These are phyloP conservation scores for Saccharum spontaneum DNA, from an alignment of 176 grass and related monocot genomes.

Conservation along the genomic window DNA sequence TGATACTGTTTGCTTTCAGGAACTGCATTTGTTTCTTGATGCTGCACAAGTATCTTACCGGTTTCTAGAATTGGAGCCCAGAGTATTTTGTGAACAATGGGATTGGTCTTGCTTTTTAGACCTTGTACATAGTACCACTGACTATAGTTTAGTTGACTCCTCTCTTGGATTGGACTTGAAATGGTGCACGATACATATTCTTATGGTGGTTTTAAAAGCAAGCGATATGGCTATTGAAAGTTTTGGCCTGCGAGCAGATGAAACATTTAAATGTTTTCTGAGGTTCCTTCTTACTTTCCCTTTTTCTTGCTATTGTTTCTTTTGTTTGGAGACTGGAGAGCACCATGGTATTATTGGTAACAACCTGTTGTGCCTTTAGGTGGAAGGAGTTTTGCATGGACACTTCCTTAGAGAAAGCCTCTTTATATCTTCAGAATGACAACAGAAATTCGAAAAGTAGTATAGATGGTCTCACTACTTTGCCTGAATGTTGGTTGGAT, in stretches of 20 bases:
- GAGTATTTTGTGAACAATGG: conserved; percentile 76
- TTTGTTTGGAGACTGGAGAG: not conserved
- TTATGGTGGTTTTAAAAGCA: conserved; percentile 68
- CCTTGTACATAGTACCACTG: conserved; percentile 49
- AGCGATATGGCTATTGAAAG: conserved; percentile 69
- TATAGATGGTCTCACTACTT: conserved; percentile 32
- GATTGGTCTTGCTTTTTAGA: conserved; percentile 90
- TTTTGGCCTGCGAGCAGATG: conserved; percentile 69
- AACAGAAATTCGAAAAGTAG: conserved; percentile 13
- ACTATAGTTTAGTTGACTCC: conserved; percentile 45
- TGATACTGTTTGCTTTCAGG: too few relatives aligned
- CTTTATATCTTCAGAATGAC: conserved; percentile 64
- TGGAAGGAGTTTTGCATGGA: conserved; percentile 83
- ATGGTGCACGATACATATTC: conserved; percentile 77
- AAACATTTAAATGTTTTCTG: conserved; percentile 67
- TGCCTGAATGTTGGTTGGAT: conserved; percentile 51
- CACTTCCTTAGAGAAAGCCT: conserved; percentile 89
- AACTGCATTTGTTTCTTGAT: conserved; percentile 54
- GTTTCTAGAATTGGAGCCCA: conserved; percentile 72
- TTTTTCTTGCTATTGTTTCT: conserved; percentile 30
- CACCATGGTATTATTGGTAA: not conserved
- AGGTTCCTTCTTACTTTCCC: conserved; percentile 54
- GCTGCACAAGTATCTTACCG: conserved; percentile 66
- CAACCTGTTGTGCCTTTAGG: conserved; percentile 47
- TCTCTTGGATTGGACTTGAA: conserved; percentile 56